Evolutionary conservation across 2,329 filamentous ascomycete species (phyloP), one percentile per base, ranked within the genome.

Genomic region (Beauveria pseudobassiana): DNA sequence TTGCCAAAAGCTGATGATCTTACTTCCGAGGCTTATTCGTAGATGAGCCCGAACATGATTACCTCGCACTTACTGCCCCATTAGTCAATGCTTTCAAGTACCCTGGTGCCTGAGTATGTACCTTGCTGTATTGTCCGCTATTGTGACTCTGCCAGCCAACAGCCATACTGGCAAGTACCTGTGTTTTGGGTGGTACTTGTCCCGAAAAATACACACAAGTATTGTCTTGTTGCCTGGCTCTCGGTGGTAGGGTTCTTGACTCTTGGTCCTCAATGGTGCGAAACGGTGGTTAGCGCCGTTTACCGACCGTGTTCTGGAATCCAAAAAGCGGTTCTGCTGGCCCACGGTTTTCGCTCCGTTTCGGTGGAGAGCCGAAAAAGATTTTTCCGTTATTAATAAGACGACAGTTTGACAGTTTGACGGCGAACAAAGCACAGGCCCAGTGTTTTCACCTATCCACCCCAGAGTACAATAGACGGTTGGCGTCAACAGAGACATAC

Each of bases 221-320:
- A 38, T 38, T 12, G 34, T 10, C 34, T 38, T 5, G 34, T 38
- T 38, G 34, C 34, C 34, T 34, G 30, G 34, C 34, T 38, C 34
- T 38, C 34, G 12, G 34, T 38, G 34, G 34, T 43, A 10, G 16
- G 42, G 52, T 5, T n/a, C 52, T 45, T 22, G 53, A 43, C 42
- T 43, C 42, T 20, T 43, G 42, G 42, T 20, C 22, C 18, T n/a
- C 38, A 8, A n/a, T 49, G 30, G 46, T 16, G 26, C 50, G 28
- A 61, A 61, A 61, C 59, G 59, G 59, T 61, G 50, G 12, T 54
- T 40, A 54, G 59, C 40, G 50, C 59, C 49, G 50, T 61, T 60
- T 61, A 49, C 43, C 28, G 59, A 61, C 26, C 59, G 20, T 54
- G 59, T 53, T 61, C 59, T 61, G 50, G 59, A 61, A 54, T 55